Percentiles rank a stretch among this genome's conserved stretches.
Evolutionary conservation across 129 eudicot genomes (phyloP).

Genomic region (Silybum marianum): DNA sequence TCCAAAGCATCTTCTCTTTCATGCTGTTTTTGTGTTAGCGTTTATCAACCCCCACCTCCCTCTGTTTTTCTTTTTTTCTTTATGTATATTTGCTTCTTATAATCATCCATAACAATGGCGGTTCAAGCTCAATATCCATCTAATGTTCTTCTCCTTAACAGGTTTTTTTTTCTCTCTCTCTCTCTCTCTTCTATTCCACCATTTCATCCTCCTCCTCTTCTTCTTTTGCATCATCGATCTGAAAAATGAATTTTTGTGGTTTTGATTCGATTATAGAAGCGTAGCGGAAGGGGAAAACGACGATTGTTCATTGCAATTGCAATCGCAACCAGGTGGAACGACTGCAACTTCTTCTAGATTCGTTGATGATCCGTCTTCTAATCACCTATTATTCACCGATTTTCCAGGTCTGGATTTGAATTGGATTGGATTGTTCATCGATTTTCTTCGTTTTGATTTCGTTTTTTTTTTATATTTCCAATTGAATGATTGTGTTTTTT

Average conservation of each 20-base stretch:
- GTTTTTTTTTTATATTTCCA: too few relatives aligned
- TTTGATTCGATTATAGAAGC: constrained; percentile 29
- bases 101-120: constrained; percentile 43
- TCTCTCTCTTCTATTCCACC: not conserved
- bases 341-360: constrained; percentile 15
- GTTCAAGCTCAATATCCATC: constrained; percentile 86
- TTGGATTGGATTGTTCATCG: not conserved
- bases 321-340: constrained; percentile 40
- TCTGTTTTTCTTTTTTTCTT: not conserved
- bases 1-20: constrained; percentile 46
- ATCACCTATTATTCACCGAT: constrained; percentile 44
- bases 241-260: not conserved
- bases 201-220: not conserved
- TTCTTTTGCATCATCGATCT: not conserved
- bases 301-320: constrained; percentile 52
- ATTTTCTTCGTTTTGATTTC: not conserved
- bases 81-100: not conserved
- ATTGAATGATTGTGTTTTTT: not conserved
- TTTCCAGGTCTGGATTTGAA: constrained; percentile 37
- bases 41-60: constrained; percentile 41
- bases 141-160: constrained; percentile 52
- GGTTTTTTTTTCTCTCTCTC: constrained; percentile 25
- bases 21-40: constrained; percentile 57
- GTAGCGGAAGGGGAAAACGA: constrained; percentile 38
- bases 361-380: constrained; percentile 37